Percentiles rank a stretch among this genome's conserved stretches.
These are phyloP conservation scores for Blastomyces emzantsi DNA, from an alignment of 2,329 filamentous ascomycete genomes.

Conservation along the genomic window DNA sequence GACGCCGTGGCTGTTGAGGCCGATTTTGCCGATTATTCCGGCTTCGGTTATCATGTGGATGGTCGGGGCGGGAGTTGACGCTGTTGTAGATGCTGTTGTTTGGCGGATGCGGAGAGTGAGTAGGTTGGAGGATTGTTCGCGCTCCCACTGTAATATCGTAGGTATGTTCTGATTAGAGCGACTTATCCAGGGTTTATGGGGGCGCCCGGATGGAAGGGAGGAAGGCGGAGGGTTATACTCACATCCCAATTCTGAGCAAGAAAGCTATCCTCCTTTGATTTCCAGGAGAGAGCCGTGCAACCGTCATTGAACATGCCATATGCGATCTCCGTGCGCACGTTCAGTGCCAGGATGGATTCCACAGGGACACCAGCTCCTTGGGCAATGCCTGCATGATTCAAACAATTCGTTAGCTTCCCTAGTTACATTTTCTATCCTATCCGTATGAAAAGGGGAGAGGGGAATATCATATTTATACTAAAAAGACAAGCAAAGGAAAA, in stretches of 20 bases:
- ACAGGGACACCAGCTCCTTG: slow-evolving; percentile 42
- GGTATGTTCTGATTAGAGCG: background rate
- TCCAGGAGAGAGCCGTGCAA: slow-evolving; percentile 49
- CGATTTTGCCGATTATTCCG: slow-evolving; percentile 51
- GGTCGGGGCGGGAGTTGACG: slow-evolving; percentile 24
- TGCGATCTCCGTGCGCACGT: slow-evolving; percentile 52
- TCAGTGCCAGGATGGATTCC: slow-evolving; percentile 48
- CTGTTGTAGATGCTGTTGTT: slow-evolving; percentile 7
- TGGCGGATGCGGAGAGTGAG: slow-evolving; percentile 40
- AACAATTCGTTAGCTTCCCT: slow-evolving; percentile 1
- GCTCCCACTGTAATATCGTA: slow-evolving; percentile 33
- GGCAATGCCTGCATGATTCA: slow-evolving; percentile 40
- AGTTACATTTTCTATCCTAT: background rate
- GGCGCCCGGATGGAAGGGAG: background rate
- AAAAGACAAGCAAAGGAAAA: background rate
- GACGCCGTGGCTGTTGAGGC: slow-evolving; percentile 46
- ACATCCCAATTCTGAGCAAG: slow-evolving; percentile 50
- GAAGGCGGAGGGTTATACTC: slow-evolving; percentile 8
- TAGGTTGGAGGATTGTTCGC: slow-evolving; percentile 42
- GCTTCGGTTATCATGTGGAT: slow-evolving; percentile 50
- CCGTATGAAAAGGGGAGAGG: background rate
- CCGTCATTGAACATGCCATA: slow-evolving; percentile 51
- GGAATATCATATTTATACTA: background rate
- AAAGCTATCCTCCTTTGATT: slow-evolving; percentile 29
- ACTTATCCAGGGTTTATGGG: background rate